A percentile compares a stretch with the other conserved stretches of the same genome.
Conservation (phyloP, 225 moss, liverwort and hornwort genomes). For the Rhytidiadelphus loreus region DNA sequence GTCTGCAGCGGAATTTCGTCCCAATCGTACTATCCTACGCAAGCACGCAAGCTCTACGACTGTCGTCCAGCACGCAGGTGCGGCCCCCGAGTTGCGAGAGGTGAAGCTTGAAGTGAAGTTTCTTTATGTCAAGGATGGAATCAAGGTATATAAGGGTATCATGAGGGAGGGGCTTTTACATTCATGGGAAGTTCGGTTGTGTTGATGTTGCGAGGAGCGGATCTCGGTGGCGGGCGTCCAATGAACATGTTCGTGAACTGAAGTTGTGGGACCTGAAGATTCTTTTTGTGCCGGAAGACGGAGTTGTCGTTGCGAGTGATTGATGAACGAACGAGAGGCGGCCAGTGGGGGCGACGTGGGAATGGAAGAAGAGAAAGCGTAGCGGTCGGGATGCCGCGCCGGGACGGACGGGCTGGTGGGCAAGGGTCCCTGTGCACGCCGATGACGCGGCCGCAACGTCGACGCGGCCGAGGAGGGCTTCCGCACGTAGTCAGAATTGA, state of each 20-base stretch:
- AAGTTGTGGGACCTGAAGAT: not conserved
- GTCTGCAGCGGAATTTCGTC: not conserved
- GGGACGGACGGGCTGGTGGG: not conserved
- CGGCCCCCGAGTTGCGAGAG: not conserved
- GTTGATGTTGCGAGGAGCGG: not conserved
- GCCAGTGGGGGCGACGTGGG: not conserved
- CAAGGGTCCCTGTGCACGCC: not conserved
- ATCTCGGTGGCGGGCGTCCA: not conserved
- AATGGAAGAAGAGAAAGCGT: not conserved
- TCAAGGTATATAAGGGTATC: not conserved
- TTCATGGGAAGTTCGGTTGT: not conserved
- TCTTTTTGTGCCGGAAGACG: not conserved
- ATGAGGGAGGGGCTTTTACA: not conserved
- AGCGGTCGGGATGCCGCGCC: not conserved
- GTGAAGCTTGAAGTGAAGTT: not conserved
- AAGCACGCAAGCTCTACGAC: not conserved
- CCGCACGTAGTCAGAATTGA: not conserved
- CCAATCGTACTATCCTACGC: not conserved
- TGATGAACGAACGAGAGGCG: not conserved
- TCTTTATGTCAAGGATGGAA: not conserved
- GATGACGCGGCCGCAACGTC: not conserved
- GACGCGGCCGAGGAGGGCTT: not conserved
- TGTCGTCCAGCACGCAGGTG: not conserved
- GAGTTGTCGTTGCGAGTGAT: not conserved
- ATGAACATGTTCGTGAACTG: not conserved